Evolutionary conservation across 2,329 filamentous ascomycete species (phyloP).

Genomic region (Malbranchea zuffiana): DNA sequence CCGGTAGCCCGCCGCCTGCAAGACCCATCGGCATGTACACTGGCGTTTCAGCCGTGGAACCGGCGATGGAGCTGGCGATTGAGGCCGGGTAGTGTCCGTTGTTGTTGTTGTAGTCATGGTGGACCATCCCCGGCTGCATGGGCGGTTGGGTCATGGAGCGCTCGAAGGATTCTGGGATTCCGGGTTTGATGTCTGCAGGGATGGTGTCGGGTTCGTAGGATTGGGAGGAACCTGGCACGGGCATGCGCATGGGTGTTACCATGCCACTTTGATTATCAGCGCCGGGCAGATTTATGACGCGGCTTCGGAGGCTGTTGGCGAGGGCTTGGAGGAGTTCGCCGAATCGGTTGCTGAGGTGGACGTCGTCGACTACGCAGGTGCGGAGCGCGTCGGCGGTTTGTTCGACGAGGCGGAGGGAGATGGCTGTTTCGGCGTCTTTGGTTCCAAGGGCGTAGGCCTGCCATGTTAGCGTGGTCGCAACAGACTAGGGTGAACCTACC

Average conservation of each 20-base stretch:
- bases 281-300: conserved; percentile 11
- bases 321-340: conserved; percentile 16
- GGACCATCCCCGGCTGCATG: conserved; percentile 7
- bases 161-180: conserved; percentile 9
- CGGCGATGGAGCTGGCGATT: conserved; percentile 1
- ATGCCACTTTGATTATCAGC: conserved; percentile 11
- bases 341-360: conserved; percentile 58
- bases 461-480: conserved; percentile 9
- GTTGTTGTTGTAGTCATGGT: too few species aligned
- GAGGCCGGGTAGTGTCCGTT: conserved; percentile 5
- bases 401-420: conserved; percentile 41
- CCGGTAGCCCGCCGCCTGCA: too few species aligned
- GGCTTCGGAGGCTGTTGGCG: conserved; percentile 13
- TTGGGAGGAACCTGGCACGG: conserved; percentile 8
- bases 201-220: conserved; percentile 9
- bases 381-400: conserved; percentile 42
- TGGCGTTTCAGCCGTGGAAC: conserved; percentile 9
- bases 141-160: conserved; percentile 2
- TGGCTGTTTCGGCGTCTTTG: conserved; percentile 43
- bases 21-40: conserved; percentile 10
- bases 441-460: conserved; percentile 46
- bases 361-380: conserved; percentile 47
- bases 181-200: conserved; percentile 7
- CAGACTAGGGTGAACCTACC: conserved; percentile 17
- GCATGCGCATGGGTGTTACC: conserved; percentile 12